Evolutionary conservation across 148 eudicot genomes (phyloP).

Genomic region (Suaeda aralocaspica): DNA sequence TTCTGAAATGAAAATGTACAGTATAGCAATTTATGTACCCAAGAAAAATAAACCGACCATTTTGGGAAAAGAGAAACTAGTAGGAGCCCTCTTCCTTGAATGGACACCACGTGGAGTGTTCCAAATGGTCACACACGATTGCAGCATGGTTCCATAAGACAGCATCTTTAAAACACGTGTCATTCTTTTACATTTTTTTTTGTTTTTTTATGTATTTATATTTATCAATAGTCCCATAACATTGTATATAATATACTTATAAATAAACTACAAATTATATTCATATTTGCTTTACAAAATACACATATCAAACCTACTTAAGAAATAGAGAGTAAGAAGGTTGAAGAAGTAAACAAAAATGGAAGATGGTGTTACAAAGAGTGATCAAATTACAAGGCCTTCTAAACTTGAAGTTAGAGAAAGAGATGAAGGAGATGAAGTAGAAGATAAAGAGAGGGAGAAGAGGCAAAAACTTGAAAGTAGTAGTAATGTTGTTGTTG

Average conservation of each 20-base stretch:
- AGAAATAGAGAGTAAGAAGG: too few species aligned
- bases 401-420: conserved; percentile 7
- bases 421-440: conserved; percentile 15
- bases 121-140: conserved; percentile 6
- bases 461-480: conserved; percentile 27
- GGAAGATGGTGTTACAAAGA: conserved; percentile 23
- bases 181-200: too few species aligned
- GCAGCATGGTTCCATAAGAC: conserved; percentile 5
- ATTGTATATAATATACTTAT: too few species aligned
- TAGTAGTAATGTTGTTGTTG: neutral
- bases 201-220: too few species aligned
- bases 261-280: too few species aligned
- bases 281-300: too few species aligned
- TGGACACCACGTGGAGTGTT: conserved; percentile 18
- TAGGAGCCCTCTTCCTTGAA: neutral
- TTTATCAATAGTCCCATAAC: too few species aligned
- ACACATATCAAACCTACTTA: too few species aligned
- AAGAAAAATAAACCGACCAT: conserved; percentile 28
- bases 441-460: conserved; percentile 18
- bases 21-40: too few species aligned
- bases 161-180: conserved; percentile 23
- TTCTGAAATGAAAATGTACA: too few species aligned
- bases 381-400: neutral
- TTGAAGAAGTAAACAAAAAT: conserved; percentile 6
- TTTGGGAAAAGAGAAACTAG: conserved; percentile 3